These are phyloP conservation scores for Lentinula sp. DNA, from an alignment of 768 basidiomycete genomes.

Conservation along the genomic window DNA sequence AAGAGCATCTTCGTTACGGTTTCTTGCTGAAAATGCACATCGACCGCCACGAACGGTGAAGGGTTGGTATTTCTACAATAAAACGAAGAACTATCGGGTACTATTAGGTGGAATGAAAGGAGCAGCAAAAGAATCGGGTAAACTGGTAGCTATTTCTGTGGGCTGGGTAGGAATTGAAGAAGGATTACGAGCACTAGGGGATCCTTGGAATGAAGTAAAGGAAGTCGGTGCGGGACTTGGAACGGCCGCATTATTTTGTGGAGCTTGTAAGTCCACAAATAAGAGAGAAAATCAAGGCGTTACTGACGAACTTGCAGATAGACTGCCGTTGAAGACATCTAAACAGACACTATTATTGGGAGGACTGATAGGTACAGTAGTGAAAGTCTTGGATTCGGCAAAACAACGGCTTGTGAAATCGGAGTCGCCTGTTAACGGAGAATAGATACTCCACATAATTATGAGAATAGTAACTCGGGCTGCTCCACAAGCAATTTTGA, in stretches of 20 bases:
- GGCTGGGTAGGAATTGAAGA: slow-evolving; percentile 7
- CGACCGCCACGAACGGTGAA: slow-evolving; percentile 77
- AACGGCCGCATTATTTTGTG: slow-evolving; percentile 3
- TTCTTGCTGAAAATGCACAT: slow-evolving; percentile 91
- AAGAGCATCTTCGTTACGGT: slow-evolving; percentile 65
- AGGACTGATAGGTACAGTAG: slow-evolving; percentile 2
- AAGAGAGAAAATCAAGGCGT: neutral
- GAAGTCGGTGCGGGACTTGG: slow-evolving; percentile 6
- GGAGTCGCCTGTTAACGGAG: neutral
- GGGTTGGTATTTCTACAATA: slow-evolving; percentile 96
- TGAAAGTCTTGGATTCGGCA: neutral
- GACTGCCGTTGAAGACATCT: slow-evolving; percentile 1
- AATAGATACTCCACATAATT: neutral
- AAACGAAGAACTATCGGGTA: slow-evolving; percentile 90
- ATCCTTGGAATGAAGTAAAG: neutral
- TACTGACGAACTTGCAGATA: neutral
- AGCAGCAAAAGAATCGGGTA: slow-evolving; percentile 50
- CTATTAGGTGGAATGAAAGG: slow-evolving; percentile 67
- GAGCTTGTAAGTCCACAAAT: neutral
- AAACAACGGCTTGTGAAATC: neutral
- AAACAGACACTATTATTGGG: slow-evolving; percentile 4
- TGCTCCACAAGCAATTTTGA: neutral
- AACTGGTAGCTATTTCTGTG: slow-evolving; percentile 23
- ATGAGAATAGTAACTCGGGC: neutral
- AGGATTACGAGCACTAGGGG: neutral